A percentile compares a stretch with the other conserved stretches of the same genome.
Evolutionary conservation across 2,329 filamentous ascomycete species (phyloP).

Genomic region (Penicillium sp.): DNA sequence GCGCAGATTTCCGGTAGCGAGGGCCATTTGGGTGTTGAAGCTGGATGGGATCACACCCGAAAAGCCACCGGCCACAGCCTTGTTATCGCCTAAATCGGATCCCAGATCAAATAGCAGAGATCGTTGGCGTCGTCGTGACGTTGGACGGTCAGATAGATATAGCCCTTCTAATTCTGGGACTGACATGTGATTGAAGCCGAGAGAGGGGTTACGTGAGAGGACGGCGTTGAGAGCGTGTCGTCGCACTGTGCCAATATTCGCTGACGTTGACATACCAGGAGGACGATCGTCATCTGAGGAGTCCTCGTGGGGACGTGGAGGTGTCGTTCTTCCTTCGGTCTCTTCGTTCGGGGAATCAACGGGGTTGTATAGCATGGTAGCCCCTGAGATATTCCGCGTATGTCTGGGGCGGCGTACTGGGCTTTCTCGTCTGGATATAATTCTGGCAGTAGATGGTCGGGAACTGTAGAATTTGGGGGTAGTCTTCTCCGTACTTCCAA

Average conservation of each 20-base stretch:
- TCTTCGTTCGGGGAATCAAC: conserved; percentile 45
- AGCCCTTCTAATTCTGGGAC: conserved; percentile 58
- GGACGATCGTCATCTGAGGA: conserved; percentile 36
- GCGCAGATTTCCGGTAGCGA: conserved; percentile 65
- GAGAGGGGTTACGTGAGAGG: conserved; percentile 58
- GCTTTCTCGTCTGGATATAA: conserved; percentile 36
- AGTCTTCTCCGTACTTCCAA: conserved; percentile 23
- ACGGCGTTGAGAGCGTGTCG: conserved; percentile 34
- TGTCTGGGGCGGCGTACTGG: conserved; percentile 52
- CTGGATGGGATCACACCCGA: conserved; percentile 68
- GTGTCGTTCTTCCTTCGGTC: conserved; percentile 24
- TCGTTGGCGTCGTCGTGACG: conserved; percentile 49
- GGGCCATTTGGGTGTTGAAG: conserved; percentile 78
- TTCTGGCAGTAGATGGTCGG: conserved; percentile 44
- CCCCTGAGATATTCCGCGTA: conserved; percentile 72
- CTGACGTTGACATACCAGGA: conserved; percentile 36
- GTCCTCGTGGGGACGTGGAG: conserved; percentile 22
- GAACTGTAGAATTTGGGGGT: conserved; percentile 39
- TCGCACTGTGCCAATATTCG: conserved; percentile 46
- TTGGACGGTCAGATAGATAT: conserved; percentile 45
- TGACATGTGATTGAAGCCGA: conserved; percentile 55
- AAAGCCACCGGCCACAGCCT: conserved; percentile 60
- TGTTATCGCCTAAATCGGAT: conserved; percentile 69
- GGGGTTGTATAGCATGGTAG: conserved; percentile 82
- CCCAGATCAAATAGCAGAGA: conserved; percentile 72